Evolutionary conservation across 2,329 filamentous ascomycete species (phyloP).

Genomic region (Geoglossum cookeanum): DNA sequence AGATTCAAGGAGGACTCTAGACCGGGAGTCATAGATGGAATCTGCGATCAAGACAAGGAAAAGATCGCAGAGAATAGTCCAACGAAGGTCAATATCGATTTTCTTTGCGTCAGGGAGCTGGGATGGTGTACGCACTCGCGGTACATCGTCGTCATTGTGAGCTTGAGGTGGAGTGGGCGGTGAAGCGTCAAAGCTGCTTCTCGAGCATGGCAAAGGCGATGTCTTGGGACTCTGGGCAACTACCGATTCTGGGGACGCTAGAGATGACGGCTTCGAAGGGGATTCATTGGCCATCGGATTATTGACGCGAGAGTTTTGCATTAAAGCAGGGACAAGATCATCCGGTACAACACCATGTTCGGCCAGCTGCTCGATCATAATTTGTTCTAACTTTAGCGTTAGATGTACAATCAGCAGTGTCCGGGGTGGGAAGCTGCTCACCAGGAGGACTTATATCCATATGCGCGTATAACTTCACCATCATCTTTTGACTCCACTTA

Average conservation of each 20-base stretch:
- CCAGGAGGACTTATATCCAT: conserved; percentile 77
- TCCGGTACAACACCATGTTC: conserved; percentile 74
- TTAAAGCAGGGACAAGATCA: conserved; percentile 70
- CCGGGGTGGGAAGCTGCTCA: conserved; percentile 7
- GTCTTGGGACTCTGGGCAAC: not conserved
- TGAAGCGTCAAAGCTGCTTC: not conserved
- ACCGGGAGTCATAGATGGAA: conserved; percentile 78
- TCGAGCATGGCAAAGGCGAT: not conserved
- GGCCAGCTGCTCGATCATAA: conserved; percentile 96
- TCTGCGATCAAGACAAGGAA: conserved; percentile 96
- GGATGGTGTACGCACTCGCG: conserved; percentile 63
- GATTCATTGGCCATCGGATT: conserved; percentile 57
- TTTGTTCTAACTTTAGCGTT: conserved; percentile 42
- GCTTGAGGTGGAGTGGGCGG: conserved; percentile 36
- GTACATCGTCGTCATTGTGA: conserved; percentile 49
- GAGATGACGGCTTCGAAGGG: not conserved
- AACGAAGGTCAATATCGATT: conserved; percentile 87
- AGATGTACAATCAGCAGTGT: not conserved
- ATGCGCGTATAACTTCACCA: conserved; percentile 81
- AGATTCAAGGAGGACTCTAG: conserved; percentile 62
- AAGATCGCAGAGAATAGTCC: conserved; percentile 91
- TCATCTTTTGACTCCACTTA: conserved; percentile 98
- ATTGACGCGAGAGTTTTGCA: conserved; percentile 80
- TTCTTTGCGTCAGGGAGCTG: conserved; percentile 65
- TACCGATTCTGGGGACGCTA: conserved; percentile 10